phyloP scores from a whole-genome alignment of 1,139 yeast genomes.

The Taiozyma sp. region DNA sequence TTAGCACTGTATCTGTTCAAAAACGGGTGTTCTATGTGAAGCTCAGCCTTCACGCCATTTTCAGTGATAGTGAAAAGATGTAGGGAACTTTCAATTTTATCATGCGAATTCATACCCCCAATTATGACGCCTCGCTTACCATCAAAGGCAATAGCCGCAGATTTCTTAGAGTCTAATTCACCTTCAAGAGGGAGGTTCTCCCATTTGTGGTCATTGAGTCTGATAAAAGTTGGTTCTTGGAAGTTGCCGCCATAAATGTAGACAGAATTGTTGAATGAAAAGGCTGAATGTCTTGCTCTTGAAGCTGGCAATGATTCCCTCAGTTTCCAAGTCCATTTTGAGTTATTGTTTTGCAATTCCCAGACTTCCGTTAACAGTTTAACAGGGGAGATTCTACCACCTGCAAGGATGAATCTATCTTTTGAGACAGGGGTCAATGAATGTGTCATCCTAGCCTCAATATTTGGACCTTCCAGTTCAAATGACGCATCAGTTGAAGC shows the following conservation, averaged over 20 bases:
- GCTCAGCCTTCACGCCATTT: constrained; percentile 9
- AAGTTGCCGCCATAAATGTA: constrained; percentile 52
- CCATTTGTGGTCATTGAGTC: constrained; percentile 24
- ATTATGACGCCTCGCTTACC: constrained; percentile 38
- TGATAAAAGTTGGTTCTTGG: constrained; percentile 24
- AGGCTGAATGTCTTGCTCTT: constrained; percentile 52
- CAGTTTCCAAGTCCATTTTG: constrained; percentile 40
- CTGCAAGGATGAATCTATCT: constrained; percentile 40
- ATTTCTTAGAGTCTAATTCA: constrained; percentile 21
- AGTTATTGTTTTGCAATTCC: constrained; percentile 22
- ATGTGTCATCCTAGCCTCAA: constrained; percentile 57
- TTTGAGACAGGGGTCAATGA: constrained; percentile 35
- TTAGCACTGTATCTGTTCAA: constrained; percentile 48
- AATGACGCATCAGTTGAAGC: constrained; percentile 4
- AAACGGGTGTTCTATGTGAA: constrained; percentile 18
- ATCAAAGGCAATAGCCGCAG: constrained; percentile 36
- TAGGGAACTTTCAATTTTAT: constrained; percentile 29
- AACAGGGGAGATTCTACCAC: constrained; percentile 69
- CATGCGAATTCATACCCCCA: constrained; percentile 49
- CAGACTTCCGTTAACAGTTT: constrained; percentile 39
- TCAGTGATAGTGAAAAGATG: constrained; percentile 30
- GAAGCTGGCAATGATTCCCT: constrained; percentile 34
- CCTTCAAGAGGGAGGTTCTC: constrained; percentile 13
- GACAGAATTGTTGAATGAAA: constrained; percentile 33
- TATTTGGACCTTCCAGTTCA: constrained; percentile 1